phyloP scores from a whole-genome alignment of 352 stramenopile species.

The Globisporangium takayamanum region DNA sequence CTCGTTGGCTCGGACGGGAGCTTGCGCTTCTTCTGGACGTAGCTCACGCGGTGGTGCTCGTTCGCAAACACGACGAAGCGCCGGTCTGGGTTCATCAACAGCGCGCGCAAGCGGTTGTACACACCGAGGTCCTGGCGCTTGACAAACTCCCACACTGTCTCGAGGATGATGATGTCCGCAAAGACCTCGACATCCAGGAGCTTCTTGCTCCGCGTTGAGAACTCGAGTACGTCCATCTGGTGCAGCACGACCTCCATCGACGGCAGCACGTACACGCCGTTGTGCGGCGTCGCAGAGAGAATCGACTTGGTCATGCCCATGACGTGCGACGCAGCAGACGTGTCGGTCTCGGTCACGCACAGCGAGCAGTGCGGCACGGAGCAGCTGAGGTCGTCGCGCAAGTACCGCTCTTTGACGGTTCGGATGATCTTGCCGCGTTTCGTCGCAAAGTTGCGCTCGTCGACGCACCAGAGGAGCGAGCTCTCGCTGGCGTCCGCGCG shows the following conservation, averaged over 20 bases:
- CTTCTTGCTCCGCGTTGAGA: conserved; percentile 54
- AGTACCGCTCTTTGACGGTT: conserved; percentile 81
- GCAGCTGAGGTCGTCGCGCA: conserved; percentile 86
- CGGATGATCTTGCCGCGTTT: conserved; percentile 74
- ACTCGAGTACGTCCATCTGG: conserved; percentile 89
- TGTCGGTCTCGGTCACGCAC: conserved; percentile 56
- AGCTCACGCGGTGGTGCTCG: conserved; percentile 85
- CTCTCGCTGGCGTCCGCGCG: too few species aligned
- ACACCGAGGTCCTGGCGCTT: conserved; percentile 84
- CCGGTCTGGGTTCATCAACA: conserved; percentile 79
- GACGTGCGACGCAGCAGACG: conserved; percentile 42
- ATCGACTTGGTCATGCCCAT: conserved; percentile 53
- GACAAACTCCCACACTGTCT: conserved; percentile 89
- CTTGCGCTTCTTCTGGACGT: conserved; percentile 48
- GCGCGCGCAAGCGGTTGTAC: conserved; percentile 83
- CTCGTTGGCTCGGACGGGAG: conserved; percentile 18
- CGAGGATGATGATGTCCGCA: conserved; percentile 84
- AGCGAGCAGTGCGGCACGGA: conserved; percentile 50
- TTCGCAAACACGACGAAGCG: conserved; percentile 93
- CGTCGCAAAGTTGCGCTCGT: conserved; percentile 75
- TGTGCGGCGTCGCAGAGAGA: conserved; percentile 39
- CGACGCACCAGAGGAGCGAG: conserved; percentile 61
- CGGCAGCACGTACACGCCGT: conserved; percentile 70
- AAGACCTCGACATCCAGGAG: conserved; percentile 39
- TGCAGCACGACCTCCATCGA: conserved; percentile 88